These are phyloP conservation scores for Ramalina peruviana DNA, from an alignment of 495 filamentous ascomycete species.

Conservation along the genomic window DNA sequence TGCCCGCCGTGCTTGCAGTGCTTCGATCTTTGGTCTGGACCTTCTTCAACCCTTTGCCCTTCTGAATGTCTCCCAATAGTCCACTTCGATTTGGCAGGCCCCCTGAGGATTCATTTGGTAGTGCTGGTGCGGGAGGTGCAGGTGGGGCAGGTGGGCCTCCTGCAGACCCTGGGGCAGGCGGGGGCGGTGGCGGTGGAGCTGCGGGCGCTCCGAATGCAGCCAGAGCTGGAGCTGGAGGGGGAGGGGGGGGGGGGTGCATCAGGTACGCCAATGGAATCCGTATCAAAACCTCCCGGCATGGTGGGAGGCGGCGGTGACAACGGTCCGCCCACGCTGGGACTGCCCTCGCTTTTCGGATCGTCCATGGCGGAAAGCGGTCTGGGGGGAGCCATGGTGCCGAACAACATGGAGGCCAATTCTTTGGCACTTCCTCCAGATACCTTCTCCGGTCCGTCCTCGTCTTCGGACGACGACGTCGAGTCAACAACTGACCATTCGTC, in stretches of 20 bases:
- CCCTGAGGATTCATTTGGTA: constrained; percentile 20
- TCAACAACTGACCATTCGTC: constrained; percentile 81
- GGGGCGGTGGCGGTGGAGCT: constrained; percentile 34
- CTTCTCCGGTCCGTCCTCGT: constrained; percentile 58
- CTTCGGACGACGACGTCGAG: constrained; percentile 48
- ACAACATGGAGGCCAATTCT: constrained; percentile 82
- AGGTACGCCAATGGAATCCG: constrained; percentile 5
- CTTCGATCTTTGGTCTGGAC: constrained; percentile 79
- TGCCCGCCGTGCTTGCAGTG: constrained; percentile 49
- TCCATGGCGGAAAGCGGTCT: constrained; percentile 75
- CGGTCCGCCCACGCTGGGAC: constrained; percentile 12
- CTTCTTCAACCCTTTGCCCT: constrained; percentile 64
- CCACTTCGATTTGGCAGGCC: constrained; percentile 33
- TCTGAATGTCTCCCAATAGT: constrained; percentile 67
- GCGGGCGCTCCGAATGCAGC: constrained; percentile 39
- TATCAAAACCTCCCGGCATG: constrained; percentile 22
- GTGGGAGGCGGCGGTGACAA: constrained; percentile 29
- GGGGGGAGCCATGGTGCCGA: constrained; percentile 94
- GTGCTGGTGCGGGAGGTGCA: constrained; percentile 35
- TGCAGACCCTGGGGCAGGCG: constrained; percentile 19
- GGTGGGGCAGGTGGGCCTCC: constrained; percentile 26
- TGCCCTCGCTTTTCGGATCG: constrained; percentile 41
- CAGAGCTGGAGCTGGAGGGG: constrained; percentile 26
- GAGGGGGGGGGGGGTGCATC: constrained; percentile 15
- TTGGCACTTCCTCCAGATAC: constrained; percentile 71